Conservation (phyloP, 2,329 filamentous ascomycete genomes). For the Penicillium decumbens region DNA sequence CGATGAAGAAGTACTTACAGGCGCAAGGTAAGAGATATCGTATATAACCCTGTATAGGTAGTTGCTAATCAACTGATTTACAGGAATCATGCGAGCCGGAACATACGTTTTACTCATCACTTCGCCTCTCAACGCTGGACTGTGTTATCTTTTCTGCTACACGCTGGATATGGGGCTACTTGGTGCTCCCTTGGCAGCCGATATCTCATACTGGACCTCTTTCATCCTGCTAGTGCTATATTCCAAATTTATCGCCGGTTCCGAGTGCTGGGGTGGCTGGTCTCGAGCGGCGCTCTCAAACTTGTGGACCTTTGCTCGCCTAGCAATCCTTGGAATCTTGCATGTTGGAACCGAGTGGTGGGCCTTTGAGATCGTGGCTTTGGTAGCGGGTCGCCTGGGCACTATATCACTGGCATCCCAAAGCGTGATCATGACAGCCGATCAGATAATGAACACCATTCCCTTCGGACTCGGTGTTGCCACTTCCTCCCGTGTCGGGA, state of each 20-base stretch:
- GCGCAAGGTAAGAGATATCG: conserved; percentile 46
- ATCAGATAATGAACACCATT: conserved; percentile 79
- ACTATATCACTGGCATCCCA: conserved; percentile 76
- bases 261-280: conserved; percentile 75
- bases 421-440: conserved; percentile 83
- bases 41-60: not conserved
- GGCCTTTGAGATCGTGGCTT: conserved; percentile 86
- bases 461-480: conserved; percentile 84
- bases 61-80: not conserved
- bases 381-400: conserved; percentile 74
- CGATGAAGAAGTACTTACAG: conserved; percentile 61
- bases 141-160: conserved; percentile 69
- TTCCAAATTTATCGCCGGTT: conserved; percentile 64
- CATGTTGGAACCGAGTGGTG: conserved; percentile 92
- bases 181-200: conserved; percentile 75
- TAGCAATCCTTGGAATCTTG: conserved; percentile 70
- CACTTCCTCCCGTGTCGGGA: conserved; percentile 71
- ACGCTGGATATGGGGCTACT: conserved; percentile 65
- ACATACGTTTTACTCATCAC: conserved; percentile 60
- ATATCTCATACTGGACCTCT: conserved; percentile 79
- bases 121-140: conserved; percentile 54
- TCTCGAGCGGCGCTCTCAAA: conserved; percentile 62
- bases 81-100: conserved; percentile 60
- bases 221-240: conserved; percentile 73
- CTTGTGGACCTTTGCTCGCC: conserved; percentile 64